Conservation (phyloP, 495 filamentous ascomycete genomes). For the Penicillium macrosclerotiorum region DNA sequence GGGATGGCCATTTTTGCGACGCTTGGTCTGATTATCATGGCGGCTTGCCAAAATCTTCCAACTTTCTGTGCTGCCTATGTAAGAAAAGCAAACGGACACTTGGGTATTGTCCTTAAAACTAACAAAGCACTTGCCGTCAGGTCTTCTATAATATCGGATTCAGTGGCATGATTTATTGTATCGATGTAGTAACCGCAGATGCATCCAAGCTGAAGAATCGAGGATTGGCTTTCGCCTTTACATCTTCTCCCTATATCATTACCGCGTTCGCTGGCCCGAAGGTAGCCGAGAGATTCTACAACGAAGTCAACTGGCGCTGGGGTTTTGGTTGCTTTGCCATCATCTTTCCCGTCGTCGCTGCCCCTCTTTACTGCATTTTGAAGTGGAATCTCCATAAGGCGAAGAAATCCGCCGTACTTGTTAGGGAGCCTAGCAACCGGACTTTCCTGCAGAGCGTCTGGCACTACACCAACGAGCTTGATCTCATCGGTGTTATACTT, state of each 20-base stretch:
- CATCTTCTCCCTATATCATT: constrained; percentile 43
- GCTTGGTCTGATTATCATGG: constrained; percentile 42
- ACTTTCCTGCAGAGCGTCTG: background rate
- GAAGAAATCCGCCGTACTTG: background rate
- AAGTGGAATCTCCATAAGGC: constrained; percentile 13
- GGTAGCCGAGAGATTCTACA: constrained; percentile 35
- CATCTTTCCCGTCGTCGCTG: constrained; percentile 47
- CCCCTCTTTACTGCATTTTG: constrained; percentile 47
- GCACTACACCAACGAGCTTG: constrained; percentile 9
- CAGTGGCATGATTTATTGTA: constrained; percentile 50
- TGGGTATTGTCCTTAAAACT: no score
- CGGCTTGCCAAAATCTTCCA: constrained; percentile 38
- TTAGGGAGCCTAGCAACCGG: background rate
- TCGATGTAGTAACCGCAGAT: constrained; percentile 56
- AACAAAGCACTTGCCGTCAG: background rate
- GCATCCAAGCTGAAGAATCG: constrained; percentile 55
- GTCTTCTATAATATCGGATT: constrained; percentile 48
- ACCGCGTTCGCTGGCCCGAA: constrained; percentile 33
- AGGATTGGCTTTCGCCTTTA: constrained; percentile 54
- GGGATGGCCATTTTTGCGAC: constrained; percentile 33
- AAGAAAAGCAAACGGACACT: no score
- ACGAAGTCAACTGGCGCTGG: constrained; percentile 53
- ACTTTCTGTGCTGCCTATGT: constrained; percentile 48
- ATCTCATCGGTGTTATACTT: constrained; percentile 49
- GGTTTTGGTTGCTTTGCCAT: constrained; percentile 56